Evolutionary conservation across 1,284 basidiomycete species (phyloP), one percentile per base, ranked within the genome.

Genomic region (Microbotryomycetes sp.): DNA sequence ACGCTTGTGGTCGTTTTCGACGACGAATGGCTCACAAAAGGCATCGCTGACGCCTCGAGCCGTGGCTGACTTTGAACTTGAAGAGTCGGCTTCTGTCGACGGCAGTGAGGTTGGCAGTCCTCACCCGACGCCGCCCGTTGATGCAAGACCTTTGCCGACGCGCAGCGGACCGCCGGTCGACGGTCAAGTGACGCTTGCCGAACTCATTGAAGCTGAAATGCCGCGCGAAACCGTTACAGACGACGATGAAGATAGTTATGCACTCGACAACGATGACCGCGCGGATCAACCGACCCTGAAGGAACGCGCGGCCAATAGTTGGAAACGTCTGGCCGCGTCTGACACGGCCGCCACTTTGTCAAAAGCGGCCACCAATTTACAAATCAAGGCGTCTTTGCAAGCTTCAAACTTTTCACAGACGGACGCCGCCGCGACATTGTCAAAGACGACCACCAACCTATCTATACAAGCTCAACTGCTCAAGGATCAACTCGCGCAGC

Each of bases 291-390:
- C 46, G 1, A 11, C 45, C 4, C 21, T 60, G 3, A 27, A 30
- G 5, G 29, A 50, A 3, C 27, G 54, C 1, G 54, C 56, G 1
- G 41, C 54, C 16, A 49, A 55, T 5, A 45, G 57, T 15, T 59
- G 59, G 59, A 57, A 61, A 24, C 59, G 61, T 2, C 26, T 67
- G n/a, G 58, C 63, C 5, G 21, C 56, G 2, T 62, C 60, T 11
- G 66, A 68, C 46, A 41, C 59, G 1, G 66, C 60, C 9, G 66
- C 66, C 5, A 27, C 45, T 0, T 55, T 66, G 4, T 46, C 41
- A 11, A 68, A 66, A 46, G 54, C 55, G 6, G 59, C 61, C 28
- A 68, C 66, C 0, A 68, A 68, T 46, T 53, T 68, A 13, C 29
- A 24, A 29, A 52, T 52, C 28, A 29, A 24, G 28, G 50, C 50